phyloP scores from a whole-genome alignment of 305 asterid genomes.

The Nicotiana rustica region DNA sequence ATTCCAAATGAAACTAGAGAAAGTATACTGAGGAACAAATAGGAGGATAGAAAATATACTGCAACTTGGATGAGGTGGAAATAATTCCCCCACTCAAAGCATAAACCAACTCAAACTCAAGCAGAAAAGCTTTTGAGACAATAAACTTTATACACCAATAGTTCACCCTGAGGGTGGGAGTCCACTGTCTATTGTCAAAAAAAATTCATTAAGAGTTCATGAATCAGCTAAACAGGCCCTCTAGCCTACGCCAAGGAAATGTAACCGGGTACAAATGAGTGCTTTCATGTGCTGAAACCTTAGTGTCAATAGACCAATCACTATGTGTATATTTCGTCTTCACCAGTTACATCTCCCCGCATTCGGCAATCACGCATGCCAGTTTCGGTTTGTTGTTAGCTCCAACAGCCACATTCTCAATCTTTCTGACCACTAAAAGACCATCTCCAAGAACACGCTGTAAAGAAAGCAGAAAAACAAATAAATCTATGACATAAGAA shows the following conservation, averaged over 20 bases:
- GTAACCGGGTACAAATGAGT: slow-evolving; percentile 14
- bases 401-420: slow-evolving; percentile 94
- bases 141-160: too few relatives aligned
- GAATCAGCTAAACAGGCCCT: slow-evolving; percentile 1
- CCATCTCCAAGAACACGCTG: slow-evolving; percentile 99
- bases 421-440: slow-evolving; percentile 82
- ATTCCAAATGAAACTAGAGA: too few relatives aligned
- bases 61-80: too few relatives aligned
- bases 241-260: slow-evolving; percentile 15
- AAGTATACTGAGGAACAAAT: too few relatives aligned
- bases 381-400: slow-evolving; percentile 87
- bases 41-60: too few relatives aligned
- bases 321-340: not conserved
- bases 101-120: too few relatives aligned
- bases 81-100: too few relatives aligned
- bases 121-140: too few relatives aligned
- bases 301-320: not conserved
- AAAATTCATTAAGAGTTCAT: not conserved
- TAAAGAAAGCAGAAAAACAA: slow-evolving; percentile 38
- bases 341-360: slow-evolving; percentile 86
- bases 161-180: not conserved
- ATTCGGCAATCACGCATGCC: slow-evolving; percentile 83
- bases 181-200: not conserved
- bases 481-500: not conserved
- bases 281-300: slow-evolving; percentile 10